Base-by-base conservation (phyloP, 2,329 filamentous ascomycete species). In the Fusarium torulosum region DNA sequence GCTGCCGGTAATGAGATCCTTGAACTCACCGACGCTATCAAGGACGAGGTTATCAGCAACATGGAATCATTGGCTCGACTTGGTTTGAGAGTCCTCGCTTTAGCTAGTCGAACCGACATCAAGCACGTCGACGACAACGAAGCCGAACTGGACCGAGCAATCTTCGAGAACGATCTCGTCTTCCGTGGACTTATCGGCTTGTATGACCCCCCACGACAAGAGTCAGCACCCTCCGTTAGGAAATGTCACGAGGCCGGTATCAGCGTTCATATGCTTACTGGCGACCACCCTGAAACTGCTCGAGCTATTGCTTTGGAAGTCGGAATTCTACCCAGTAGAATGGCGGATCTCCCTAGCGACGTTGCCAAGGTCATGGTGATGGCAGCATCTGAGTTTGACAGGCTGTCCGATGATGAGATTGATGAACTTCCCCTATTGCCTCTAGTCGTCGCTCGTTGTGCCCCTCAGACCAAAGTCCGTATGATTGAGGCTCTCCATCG, bases 401-500 rank as follows among this genome's bases (percentile, higher is more conserved):
- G 77, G 83, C 79, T 92, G 17, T 82, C 83, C 0, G 88, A 91
- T 27, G 83, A 85, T 0, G 81, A 91, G 68, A 87, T 92, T 25
- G 90, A 92, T 58, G 71, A 78, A 0, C 82, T 92, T 3, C 87
- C 87, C 1, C 82, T 88, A 2, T 77, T 91, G 6, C 90, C 90
- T 1, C 80, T 91, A 1, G 90, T 92, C 8, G 88, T 91, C 52
- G 90, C 90, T 33, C 85, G 90, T 4, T 92, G 90, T 72, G 88
- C 89, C 2, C 90, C 90, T 0, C 84, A 86, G 51, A 92, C 90
- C 11, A 92, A 93, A 75, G 90, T 91, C 7, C 85, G 90, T 51
- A 92, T 92, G 90, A 91, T 92, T 55, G 89, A 91, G 63, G 89
- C 90, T 8, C 84, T 92, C 6, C 90, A 91, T 70, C 83, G 90